These are phyloP conservation scores for Pseudogymnoascus sp. DNA, from an alignment of 2,329 filamentous ascomycete genomes.

Conservation along the genomic window DNA sequence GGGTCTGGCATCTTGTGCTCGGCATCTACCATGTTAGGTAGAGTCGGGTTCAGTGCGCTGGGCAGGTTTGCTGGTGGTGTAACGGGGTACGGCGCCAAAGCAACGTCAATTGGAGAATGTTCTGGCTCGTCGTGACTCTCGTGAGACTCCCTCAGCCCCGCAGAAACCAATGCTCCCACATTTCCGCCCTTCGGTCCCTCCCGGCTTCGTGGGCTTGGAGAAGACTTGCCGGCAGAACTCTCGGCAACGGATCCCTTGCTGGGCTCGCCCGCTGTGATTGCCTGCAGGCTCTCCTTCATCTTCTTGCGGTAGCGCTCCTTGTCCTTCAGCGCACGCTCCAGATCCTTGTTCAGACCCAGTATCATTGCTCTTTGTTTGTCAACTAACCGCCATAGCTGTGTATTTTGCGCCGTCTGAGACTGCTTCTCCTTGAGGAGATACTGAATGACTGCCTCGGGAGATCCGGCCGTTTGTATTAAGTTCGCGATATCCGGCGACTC, in stretches of 20 bases:
- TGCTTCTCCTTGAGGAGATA: constrained; percentile 89
- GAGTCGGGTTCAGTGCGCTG: not conserved
- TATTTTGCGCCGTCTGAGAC: constrained; percentile 79
- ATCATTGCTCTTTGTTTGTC: constrained; percentile 96
- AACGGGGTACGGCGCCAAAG: constrained; percentile 57
- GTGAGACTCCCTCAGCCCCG: constrained; percentile 22
- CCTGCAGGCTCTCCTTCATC: constrained; percentile 64
- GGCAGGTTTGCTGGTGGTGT: constrained; percentile 54
- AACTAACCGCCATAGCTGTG: constrained; percentile 88
- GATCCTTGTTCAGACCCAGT: constrained; percentile 84
- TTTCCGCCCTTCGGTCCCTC: constrained; percentile 16
- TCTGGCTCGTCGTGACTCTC: constrained; percentile 19
- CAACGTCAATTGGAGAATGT: constrained; percentile 53
- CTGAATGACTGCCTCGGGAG: constrained; percentile 80
- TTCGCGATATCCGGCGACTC: constrained; percentile 69
- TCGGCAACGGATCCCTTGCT: not conserved
- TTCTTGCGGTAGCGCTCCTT: constrained; percentile 92
- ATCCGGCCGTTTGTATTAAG: constrained; percentile 78
- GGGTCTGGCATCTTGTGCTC: constrained; percentile 54
- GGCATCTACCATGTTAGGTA: constrained; percentile 43
- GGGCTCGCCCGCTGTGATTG: constrained; percentile 17
- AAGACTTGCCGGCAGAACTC: not conserved
- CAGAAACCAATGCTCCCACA: constrained; percentile 24
- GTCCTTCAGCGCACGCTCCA: constrained; percentile 85
- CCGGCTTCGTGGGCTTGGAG: constrained; percentile 2